Base-by-base conservation (phyloP, 78 protist species). In the Reticulomyxa filosa region DNA sequence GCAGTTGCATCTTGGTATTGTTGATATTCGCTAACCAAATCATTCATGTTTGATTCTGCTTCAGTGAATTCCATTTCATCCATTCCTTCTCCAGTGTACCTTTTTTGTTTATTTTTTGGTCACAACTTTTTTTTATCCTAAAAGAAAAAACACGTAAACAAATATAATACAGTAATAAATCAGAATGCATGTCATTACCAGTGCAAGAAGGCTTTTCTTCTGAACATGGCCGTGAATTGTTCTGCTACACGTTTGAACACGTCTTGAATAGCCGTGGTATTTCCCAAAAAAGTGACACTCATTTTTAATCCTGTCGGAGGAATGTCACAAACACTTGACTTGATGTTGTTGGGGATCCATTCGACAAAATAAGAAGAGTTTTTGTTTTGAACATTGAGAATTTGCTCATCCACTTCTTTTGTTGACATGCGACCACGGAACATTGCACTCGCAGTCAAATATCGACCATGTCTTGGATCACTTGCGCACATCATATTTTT, bases 281-380 rank as follows among this genome's bases (percentile, higher is more conserved):
- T 94, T 62, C 97, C 95, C 56, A 89, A 46, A 74, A 94, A 91
- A 62, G 94, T 87, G 70, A 72, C 88, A 20, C 94, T 51, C 96
- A 93, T 93, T 78, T 87, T 85, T 62, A 82, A 70, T 39, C 93
- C 98, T 53, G 62, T 77, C 37, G 98, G 96, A 20, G n/a, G n/a
- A n/a, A n/a, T n/a, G n/a, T n/a, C n/a, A n/a, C n/a, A n/a, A n/a
- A n/a, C n/a, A n/a, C n/a, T n/a, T n/a, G n/a, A 78, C 86, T 89
- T 94, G 86, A 94, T 73, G 84, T 90, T 90, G 84, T 89, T 81
- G 71, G 99, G 99, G 72, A 90, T 90, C 99, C 99, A 94, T 72
- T 89, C 96, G 37, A 92, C 97, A 62, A 91, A 94, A 83, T 84
- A 84, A 13, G 82, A 36, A 57, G 72, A 27, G 89, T 83, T 84